Base-by-base conservation (phyloP, 148 eudicot species). In the Silene uniflora region DNA sequence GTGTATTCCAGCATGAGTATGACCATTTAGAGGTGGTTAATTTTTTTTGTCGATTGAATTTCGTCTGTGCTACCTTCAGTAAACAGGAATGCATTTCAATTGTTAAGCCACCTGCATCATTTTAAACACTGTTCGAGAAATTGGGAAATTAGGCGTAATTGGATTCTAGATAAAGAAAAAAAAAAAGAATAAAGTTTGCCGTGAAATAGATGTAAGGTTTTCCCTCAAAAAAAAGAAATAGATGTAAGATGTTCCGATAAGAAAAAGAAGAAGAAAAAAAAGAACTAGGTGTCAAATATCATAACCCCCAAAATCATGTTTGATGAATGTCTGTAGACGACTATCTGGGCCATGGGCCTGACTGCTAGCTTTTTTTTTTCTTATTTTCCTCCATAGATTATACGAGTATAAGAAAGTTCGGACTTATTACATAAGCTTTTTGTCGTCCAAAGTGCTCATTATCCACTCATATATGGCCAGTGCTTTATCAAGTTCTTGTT, bases 1-100 rank as follows among this genome's bases (percentile, higher is more conserved):
- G 99, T 19, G 94, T 95, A 23, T 95, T 95, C 81, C 99, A 95
- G 87, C 99, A 95, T 66, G 99, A 95, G 86, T 95, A 79, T 84
- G 99, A 95, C 83, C 99, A 95, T 85, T 84, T 95, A 81, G 80
- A 87, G 99, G 99, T 92, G 81, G 55, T 22, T 29, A 6, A 22
- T 46, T 29, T 29, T 63, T 61, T 5, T 65, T 0, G 58, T 27
- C 23, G 12, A 7, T 71, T 19, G 3, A 23, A 6, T 49, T 49
- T 18, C 18, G 6, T 60, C 47, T 5, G 19, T 29, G 25, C 63
- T 64, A 19, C 39, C 19, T 21, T 74, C 21, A 73, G 54, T 29
- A 47, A 67, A 9, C 24, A 12, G 44, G 22, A 60, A 68, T 59
- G 4, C 12, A 27, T n/a, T 73, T 65, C 35, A 32, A 32, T 32